phyloP scores from a whole-genome alignment of 306 rosid species.

The Vachellia pachyceras region DNA sequence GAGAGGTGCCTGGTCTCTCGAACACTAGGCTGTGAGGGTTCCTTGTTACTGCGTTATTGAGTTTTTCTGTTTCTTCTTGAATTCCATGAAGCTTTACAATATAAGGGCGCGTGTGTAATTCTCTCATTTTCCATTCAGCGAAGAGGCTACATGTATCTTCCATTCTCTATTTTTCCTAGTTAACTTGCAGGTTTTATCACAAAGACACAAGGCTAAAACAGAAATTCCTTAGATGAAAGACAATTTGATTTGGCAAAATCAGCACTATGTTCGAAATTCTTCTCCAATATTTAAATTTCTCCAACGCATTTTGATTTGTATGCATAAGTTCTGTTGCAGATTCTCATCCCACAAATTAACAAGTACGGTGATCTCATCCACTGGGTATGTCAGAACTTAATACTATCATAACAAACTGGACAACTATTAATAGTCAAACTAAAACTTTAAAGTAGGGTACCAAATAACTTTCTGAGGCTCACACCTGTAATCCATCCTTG shows the following conservation, averaged over 20 bases:
- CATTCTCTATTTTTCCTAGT: no score
- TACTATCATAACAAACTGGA: background rate
- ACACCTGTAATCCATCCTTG: constrained; percentile 67
- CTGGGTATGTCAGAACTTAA: background rate
- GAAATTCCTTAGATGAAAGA: background rate
- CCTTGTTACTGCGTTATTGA: no score
- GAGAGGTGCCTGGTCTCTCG: no score
- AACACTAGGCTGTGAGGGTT: no score
- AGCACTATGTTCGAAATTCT: background rate
- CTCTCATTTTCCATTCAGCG: no score
- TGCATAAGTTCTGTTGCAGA: background rate
- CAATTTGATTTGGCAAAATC: background rate
- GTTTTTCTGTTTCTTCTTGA: no score
- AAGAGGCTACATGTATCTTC: no score
- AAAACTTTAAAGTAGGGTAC: background rate
- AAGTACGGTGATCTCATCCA: background rate
- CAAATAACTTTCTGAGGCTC: constrained; percentile 15
- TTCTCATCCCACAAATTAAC: background rate
- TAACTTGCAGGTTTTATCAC: no score
- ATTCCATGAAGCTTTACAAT: no score
- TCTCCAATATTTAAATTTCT: background rate
- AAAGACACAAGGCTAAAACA: background rate
- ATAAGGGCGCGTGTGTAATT: no score
- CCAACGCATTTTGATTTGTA: background rate
- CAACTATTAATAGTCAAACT: background rate